These are phyloP conservation scores for Ceratocystis ficicola DNA, from an alignment of 2,329 filamentous ascomycete species.

Conservation along the genomic window DNA sequence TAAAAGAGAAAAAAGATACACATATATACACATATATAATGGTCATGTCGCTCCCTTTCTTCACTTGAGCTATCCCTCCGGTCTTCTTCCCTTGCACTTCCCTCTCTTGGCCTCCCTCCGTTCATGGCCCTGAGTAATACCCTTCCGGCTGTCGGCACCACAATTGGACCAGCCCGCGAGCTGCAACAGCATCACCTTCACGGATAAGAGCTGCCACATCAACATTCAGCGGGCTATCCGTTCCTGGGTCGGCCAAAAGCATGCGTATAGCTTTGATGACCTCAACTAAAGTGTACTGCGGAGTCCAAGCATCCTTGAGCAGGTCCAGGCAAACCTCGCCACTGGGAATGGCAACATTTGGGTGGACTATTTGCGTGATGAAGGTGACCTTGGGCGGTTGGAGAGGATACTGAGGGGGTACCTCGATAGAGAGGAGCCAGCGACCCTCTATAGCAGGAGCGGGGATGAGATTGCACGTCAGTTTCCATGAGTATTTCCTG, in stretches of 20 bases:
- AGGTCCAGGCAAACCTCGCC: slow-evolving; percentile 94
- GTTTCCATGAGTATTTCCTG: not conserved
- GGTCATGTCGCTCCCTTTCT: too few species aligned
- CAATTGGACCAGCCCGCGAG: slow-evolving; percentile 57
- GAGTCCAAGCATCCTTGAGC: slow-evolving; percentile 67
- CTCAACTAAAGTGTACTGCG: slow-evolving; percentile 68
- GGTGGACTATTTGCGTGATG: slow-evolving; percentile 71
- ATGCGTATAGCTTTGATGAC: slow-evolving; percentile 61
- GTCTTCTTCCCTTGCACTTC: not conserved
- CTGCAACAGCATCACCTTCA: slow-evolving; percentile 54
- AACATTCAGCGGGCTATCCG: slow-evolving; percentile 66
- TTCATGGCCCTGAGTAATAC: slow-evolving; percentile 22
- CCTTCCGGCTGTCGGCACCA: slow-evolving; percentile 40
- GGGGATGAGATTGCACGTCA: not conserved
- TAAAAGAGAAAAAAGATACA: too few species aligned
- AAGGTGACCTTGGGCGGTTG: slow-evolving; percentile 68
- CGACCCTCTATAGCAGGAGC: slow-evolving; percentile 44
- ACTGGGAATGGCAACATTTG: slow-evolving; percentile 57
- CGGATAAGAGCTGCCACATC: slow-evolving; percentile 62
- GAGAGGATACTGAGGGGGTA: slow-evolving; percentile 70
- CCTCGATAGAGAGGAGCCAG: slow-evolving; percentile 67
- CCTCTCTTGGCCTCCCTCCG: not conserved
- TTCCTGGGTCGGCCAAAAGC: slow-evolving; percentile 53
- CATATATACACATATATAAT: too few species aligned
- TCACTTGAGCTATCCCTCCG: not conserved